These are phyloP conservation scores for Coemansia sp. DNA, from an alignment of 192 early-diverging fungal genomes.

Conservation along the genomic window DNA sequence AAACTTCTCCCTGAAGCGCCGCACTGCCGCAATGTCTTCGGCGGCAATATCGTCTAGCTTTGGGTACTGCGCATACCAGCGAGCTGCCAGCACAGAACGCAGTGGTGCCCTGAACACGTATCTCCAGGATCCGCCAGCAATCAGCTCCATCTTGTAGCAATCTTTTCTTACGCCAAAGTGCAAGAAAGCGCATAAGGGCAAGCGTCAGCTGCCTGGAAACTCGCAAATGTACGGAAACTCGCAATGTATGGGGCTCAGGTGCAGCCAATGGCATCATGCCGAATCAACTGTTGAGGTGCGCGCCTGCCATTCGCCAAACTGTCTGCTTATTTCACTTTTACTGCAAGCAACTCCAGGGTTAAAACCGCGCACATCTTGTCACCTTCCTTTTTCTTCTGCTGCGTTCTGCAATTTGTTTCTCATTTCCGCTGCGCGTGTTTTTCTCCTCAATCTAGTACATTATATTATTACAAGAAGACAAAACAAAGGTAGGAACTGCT, in stretches of 20 bases:
- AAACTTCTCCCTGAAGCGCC: slow-evolving; percentile 55
- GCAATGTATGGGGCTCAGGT: slow-evolving; percentile 21
- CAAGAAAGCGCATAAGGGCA: too few species aligned
- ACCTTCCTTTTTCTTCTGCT: slow-evolving; percentile 12
- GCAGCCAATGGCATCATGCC: slow-evolving; percentile 45
- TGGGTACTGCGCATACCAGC: not conserved
- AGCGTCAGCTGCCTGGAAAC: not conserved
- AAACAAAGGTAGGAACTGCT: slow-evolving; percentile 20
- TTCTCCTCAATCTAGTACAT: slow-evolving; percentile 10
- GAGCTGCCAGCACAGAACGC: slow-evolving; percentile 1
- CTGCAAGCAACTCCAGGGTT: slow-evolving; percentile 3
- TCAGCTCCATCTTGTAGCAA: not conserved
- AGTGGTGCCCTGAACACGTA: not conserved
- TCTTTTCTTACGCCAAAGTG: too few species aligned
- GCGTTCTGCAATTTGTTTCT: slow-evolving; percentile 14
- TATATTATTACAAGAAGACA: slow-evolving; percentile 23
- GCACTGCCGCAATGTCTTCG: slow-evolving; percentile 49
- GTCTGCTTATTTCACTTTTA: not conserved
- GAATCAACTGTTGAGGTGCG: slow-evolving; percentile 22
- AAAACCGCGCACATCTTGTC: not conserved
- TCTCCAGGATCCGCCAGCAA: not conserved
- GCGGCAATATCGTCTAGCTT: slow-evolving; percentile 29
- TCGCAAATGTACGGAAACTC: not conserved
- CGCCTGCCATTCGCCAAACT: not conserved
- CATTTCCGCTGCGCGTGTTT: slow-evolving; percentile 26